Percentiles rank a stretch among this genome's conserved stretches.
Evolutionary conservation across 331 rosid species (phyloP).

Genomic region (Dryas integrifolia): DNA sequence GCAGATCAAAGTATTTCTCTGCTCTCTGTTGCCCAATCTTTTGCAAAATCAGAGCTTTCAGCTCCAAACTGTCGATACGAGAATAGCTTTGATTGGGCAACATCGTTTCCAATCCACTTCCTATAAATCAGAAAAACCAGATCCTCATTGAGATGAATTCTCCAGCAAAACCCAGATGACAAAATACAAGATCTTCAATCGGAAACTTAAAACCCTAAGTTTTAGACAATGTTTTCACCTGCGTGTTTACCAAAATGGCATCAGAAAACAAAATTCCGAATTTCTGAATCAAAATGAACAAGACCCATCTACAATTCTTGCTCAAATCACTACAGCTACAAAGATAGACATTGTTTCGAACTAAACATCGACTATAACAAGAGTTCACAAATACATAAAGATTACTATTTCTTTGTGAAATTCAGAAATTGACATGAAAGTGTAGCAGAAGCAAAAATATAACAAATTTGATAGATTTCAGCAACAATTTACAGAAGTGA

Average conservation of each 20-base stretch:
- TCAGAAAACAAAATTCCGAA: constrained; percentile 25
- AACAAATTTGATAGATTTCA: constrained; percentile 9
- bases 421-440: not conserved
- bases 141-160: constrained; percentile 32
- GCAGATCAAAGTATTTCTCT: constrained; percentile 65
- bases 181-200: constrained; percentile 34
- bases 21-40: constrained; percentile 74
- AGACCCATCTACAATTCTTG: not conserved
- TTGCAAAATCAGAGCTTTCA: constrained; percentile 60
- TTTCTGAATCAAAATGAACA: not conserved
- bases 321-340: constrained; percentile 5
- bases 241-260: constrained; percentile 33
- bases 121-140: constrained; percentile 27
- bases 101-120: constrained; percentile 35
- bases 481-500: constrained; percentile 6
- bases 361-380: not conserved
- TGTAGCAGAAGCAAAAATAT: not conserved
- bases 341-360: not conserved
- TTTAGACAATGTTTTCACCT: constrained; percentile 34
- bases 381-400: not conserved
- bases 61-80: constrained; percentile 65
- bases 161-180: constrained; percentile 40
- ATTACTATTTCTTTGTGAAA: not conserved
- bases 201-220: constrained; percentile 52
- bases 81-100: constrained; percentile 42